Evolutionary conservation across 306 rosid genomes (phyloP), one percentile per base, ranked within the genome.

Genomic region (Inga leiocalycina): DNA sequence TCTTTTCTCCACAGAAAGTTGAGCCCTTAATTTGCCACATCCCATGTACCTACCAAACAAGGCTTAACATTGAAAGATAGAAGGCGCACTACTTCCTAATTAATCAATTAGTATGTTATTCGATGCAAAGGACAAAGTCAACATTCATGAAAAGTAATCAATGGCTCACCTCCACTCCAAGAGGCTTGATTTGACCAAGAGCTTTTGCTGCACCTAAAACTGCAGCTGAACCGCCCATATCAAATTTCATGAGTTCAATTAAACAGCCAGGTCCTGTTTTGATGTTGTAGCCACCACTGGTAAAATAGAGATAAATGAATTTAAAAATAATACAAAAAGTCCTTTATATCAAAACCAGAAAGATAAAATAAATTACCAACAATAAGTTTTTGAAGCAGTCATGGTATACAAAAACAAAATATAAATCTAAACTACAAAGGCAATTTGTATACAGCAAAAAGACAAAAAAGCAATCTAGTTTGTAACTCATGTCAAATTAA

Each of bases 271-370:
- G 93, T 79, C 98, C 97, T 16, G 98, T 94, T 89, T 94, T 94
- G 91, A 93, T 94, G 92, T 94, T 94, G 91, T 94, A 94, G 87
- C 98, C 98, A 82, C 97, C 98, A 86, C 98, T 94, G 79, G 83
- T 43, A 62, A 77, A 72, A 88, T 32, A 78, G 44, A 86, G 41
- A 57, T 15, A 70, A 54, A 44, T 77, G 51, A 5, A 22, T 7
- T 65, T 59, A 1, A 22, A 61, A 24, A 62, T 56, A 62, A 78
- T 22, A 72, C 16, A 10, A 24, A 62, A 62, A n/a, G 34, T 59
- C 13, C 34, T 59, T 59, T 59, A 22, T 59, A 59, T 71, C 20
- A 52, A 80, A 49, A 61, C 15, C 49, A 35, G 24, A 59, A n/a
- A 64, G 32, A 45, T 32, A 48, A 79, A 69, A 76, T 24, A 71